Conservation (phyloP, 1,284 basidiomycete genomes). For the Sutorius eximius region DNA sequence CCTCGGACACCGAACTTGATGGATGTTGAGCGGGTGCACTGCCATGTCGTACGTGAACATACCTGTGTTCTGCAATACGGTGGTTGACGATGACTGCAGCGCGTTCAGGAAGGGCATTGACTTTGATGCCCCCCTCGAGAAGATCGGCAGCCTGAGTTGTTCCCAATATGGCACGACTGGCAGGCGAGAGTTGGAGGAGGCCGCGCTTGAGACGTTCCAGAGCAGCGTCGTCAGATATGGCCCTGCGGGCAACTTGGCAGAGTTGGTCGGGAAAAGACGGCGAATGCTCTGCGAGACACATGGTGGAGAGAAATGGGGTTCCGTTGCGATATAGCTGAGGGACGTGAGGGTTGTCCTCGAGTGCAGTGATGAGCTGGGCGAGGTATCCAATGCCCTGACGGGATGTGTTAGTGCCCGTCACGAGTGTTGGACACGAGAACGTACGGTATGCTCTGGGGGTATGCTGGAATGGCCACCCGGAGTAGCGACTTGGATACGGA, state of each 20-base stretch:
- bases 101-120: slow-evolving; percentile 49
- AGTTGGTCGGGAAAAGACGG: slow-evolving; percentile 44
- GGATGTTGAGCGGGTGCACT: neutral
- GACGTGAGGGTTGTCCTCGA: slow-evolving; percentile 53
- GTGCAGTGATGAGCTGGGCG: slow-evolving; percentile 50
- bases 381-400: slow-evolving; percentile 63
- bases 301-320: slow-evolving; percentile 27
- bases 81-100: slow-evolving; percentile 46
- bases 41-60: neutral
- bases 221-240: slow-evolving; percentile 27
- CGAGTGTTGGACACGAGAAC: neutral
- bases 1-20: slow-evolving; percentile 36
- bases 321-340: slow-evolving; percentile 38
- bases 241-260: neutral
- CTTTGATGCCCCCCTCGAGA: slow-evolving; percentile 56
- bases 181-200: slow-evolving; percentile 37
- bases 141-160: slow-evolving; percentile 73
- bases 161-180: slow-evolving; percentile 45
- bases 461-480: slow-evolving; percentile 71
- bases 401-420: neutral
- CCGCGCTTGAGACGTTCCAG: slow-evolving; percentile 41
- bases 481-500: slow-evolving; percentile 53
- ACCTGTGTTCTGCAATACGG: slow-evolving; percentile 45
- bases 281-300: slow-evolving; percentile 50
- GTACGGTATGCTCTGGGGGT: slow-evolving; percentile 58